These are phyloP conservation scores for Elsinoe ampelina DNA, from an alignment of 2,329 filamentous ascomycete species.

Conservation along the genomic window DNA sequence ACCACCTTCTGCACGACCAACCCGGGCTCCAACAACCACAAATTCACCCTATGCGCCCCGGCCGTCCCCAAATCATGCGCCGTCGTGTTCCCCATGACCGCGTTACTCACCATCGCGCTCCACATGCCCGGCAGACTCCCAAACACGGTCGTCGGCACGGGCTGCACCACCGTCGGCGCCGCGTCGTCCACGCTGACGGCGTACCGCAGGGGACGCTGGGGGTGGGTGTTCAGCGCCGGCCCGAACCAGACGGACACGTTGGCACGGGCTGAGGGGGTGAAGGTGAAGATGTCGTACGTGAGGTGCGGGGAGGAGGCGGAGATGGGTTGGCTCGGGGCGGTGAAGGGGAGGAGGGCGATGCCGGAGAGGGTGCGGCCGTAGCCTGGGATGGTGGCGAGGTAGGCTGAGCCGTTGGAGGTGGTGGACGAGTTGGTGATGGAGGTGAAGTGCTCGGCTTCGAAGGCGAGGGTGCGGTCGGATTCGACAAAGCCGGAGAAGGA, in stretches of 20 bases:
- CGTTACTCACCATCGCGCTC: conserved; percentile 41
- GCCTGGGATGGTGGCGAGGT: conserved; percentile 45
- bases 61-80: conserved; percentile 26
- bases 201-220: conserved; percentile 27
- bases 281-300: conserved; percentile 54
- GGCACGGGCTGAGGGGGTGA: conserved; percentile 40
- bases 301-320: conserved; percentile 43
- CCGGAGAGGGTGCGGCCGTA: conserved; percentile 52
- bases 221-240: conserved; percentile 23
- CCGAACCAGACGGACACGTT: conserved; percentile 23
- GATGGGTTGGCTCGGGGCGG: conserved; percentile 41
- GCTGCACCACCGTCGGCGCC: conserved; percentile 20
- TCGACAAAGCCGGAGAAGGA: conserved; percentile 56
- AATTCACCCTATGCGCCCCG: conserved; percentile 35
- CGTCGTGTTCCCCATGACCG: conserved; percentile 41
- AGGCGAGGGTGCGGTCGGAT: conserved; percentile 39
- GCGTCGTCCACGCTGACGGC: conserved; percentile 29
- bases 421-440: conserved; percentile 17
- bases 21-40: conserved; percentile 40
- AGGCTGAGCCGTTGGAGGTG: conserved; percentile 24
- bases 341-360: conserved; percentile 47
- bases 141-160: conserved; percentile 21
- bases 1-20: conserved; percentile 33
- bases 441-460: conserved; percentile 29
- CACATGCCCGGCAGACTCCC: conserved; percentile 37